Evolutionary conservation across 441 rosid species (phyloP), one percentile per base, ranked within the genome.

Genomic region (Cnidoscolus chayamansa): DNA sequence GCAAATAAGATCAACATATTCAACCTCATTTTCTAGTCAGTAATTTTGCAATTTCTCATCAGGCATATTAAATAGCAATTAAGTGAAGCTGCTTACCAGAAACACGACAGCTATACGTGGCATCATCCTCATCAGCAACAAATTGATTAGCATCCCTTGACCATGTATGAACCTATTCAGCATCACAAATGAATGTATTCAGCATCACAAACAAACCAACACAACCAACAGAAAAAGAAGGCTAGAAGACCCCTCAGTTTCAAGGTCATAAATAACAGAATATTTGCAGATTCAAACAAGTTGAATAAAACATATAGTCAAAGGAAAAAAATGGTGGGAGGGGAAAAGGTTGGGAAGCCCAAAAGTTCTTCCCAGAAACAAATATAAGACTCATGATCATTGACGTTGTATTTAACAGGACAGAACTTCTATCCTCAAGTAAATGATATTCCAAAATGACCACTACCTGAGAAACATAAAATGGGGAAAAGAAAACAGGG

Each of bases 41-140:
- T 49, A 72, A 43, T 47, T 37, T 63, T 9, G 51, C 43, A 54
- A 43, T 20, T 31, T 11, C 54, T 32, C 1, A 45, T 20, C 30
- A 37, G 51, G 25, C 65, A 17, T 40, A 70, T 30, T 60, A 35
- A 62, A 54, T 50, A 59, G 40, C 5, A 61, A 12, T 25, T 40
- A 55, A 74, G 67, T 71, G 69, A 76, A 76, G 80, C 74, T 73
- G 68, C 90, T 75, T 80, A 90, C 99, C 98, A 79, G 97, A 95
- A 73, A 91, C 83, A 25, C 99, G 99, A 74, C 94, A 92, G 79
- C 92, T 92, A 80, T 87, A 95, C 68, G 92, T 87, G 77, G 78
- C 89, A 74, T 92, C 98, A 84, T 95, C 99, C 80, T 95, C 99
- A 78, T 92, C 95, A 56, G 96, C 93, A 37, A 91, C 90, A 76